A percentile compares a stretch with the other conserved stretches of the same genome.
phyloP scores from a whole-genome alignment of 2,329 filamentous ascomycete genomes.

The Erysiphe neolycopersici region DNA sequence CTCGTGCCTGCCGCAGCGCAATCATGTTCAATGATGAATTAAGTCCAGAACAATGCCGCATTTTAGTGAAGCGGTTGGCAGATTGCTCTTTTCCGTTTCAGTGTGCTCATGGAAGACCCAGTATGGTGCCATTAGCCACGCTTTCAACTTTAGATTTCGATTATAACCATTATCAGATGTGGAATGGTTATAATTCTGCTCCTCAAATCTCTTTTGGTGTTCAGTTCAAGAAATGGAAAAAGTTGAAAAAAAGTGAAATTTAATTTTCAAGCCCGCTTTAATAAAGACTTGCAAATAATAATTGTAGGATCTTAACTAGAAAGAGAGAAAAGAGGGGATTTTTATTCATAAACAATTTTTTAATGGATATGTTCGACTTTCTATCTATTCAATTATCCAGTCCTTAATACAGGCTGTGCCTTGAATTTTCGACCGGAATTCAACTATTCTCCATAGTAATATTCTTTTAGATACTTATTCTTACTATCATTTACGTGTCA shows the following conservation, averaged over 20 bases:
- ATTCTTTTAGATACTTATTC: too few species aligned
- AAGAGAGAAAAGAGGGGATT: too few species aligned
- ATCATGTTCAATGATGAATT: constrained; percentile 69
- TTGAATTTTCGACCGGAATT: too few species aligned
- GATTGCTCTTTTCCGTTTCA: constrained; percentile 50
- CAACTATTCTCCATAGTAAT: too few species aligned
- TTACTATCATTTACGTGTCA: too few species aligned
- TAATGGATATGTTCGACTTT: too few species aligned
- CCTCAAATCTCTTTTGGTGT: neutral
- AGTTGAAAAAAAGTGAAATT: neutral
- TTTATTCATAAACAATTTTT: too few species aligned
- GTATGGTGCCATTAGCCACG: constrained; percentile 34
- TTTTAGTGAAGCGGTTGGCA: constrained; percentile 29
- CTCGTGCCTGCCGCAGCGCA: constrained; percentile 49
- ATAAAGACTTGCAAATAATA: too few species aligned
- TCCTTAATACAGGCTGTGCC: too few species aligned
- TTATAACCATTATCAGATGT: neutral
- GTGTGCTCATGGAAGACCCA: constrained; percentile 54
- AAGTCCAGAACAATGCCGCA: constrained; percentile 26
- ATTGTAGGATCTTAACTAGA: too few species aligned
- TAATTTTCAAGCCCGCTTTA: too few species aligned
- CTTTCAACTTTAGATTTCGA: constrained; percentile 10
- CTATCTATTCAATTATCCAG: too few species aligned
- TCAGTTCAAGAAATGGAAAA: neutral
- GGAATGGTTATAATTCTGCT: neutral